Evolutionary conservation across 176 grass and related monocot genomes (phyloP).

Genomic region (Pharus latifolius): DNA sequence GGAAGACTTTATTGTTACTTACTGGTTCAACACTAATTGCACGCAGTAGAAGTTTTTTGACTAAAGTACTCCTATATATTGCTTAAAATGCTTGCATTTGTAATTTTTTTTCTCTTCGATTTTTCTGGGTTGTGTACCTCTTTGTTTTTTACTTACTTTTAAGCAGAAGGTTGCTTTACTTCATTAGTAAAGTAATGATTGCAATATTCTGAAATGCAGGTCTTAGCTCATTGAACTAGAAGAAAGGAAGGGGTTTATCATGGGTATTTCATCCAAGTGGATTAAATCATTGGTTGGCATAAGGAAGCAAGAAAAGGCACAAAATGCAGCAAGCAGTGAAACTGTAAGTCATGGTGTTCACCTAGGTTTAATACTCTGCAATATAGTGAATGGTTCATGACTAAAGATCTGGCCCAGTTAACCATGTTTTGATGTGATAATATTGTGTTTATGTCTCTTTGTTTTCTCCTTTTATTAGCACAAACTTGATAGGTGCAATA

Average conservation of each 20-base stretch:
- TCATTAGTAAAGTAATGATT: background rate
- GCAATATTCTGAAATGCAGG: conserved; percentile 14
- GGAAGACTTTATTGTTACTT: background rate
- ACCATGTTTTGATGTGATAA: background rate
- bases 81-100: conserved; percentile 8
- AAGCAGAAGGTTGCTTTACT: background rate
- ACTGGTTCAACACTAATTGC: background rate
- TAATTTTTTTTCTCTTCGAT: background rate
- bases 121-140: background rate
- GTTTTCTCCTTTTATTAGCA: background rate
- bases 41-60: background rate
- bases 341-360: conserved; percentile 39
- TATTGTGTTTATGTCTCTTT: background rate
- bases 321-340: conserved; percentile 42
- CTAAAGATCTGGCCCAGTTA: background rate
- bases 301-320: conserved; percentile 52
- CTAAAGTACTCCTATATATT: background rate
- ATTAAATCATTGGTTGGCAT: conserved; percentile 82
- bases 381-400: background rate
- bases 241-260: background rate
- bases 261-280: conserved; percentile 91
- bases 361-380: background rate
- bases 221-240: conserved; percentile 11
- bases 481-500: background rate
- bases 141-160: background rate